Conservation (phyloP, 2,329 filamentous ascomycete genomes). For the Colletotrichum euphorbiae region DNA sequence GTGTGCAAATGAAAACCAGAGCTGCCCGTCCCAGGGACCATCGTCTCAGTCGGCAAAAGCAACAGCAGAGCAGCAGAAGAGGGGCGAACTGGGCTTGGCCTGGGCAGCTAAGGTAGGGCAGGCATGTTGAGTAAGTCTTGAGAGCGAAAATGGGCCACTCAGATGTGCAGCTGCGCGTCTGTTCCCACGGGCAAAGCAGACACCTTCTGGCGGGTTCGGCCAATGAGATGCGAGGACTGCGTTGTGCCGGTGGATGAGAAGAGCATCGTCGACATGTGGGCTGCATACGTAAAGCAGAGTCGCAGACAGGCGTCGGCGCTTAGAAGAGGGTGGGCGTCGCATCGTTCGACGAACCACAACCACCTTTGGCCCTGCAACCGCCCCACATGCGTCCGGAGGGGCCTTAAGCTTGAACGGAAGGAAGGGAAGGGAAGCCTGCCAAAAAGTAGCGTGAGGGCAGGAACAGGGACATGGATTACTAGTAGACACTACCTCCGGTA, state of each 20-base stretch:
- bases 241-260: conserved; percentile 46
- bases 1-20: not conserved
- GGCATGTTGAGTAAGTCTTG: conserved; percentile 28
- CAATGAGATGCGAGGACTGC: conserved; percentile 48
- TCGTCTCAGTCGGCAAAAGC: not conserved
- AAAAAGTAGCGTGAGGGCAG: conserved; percentile 2
- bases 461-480: not conserved
- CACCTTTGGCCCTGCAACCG: conserved; percentile 47
- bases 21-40: not conserved
- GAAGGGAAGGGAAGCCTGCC: conserved; percentile 18
- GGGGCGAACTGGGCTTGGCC: conserved; percentile 11
- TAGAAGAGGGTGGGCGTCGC: conserved; percentile 59
- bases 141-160: conserved; percentile 41
- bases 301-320: conserved; percentile 68
- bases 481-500: too few relatives aligned
- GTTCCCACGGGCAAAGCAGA: conserved; percentile 42
- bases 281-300: too few relatives aligned
- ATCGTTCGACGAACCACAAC: conserved; percentile 55
- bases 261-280: conserved; percentile 48
- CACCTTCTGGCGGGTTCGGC: conserved; percentile 41
- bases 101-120: conserved; percentile 16
- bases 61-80: conserved; percentile 1
- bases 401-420: conserved; percentile 4
- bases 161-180: conserved; percentile 54
- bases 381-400: conserved; percentile 18